Evolutionary conservation across 495 filamentous ascomycete species (phyloP).

Genomic region (Letharia columbiana): DNA sequence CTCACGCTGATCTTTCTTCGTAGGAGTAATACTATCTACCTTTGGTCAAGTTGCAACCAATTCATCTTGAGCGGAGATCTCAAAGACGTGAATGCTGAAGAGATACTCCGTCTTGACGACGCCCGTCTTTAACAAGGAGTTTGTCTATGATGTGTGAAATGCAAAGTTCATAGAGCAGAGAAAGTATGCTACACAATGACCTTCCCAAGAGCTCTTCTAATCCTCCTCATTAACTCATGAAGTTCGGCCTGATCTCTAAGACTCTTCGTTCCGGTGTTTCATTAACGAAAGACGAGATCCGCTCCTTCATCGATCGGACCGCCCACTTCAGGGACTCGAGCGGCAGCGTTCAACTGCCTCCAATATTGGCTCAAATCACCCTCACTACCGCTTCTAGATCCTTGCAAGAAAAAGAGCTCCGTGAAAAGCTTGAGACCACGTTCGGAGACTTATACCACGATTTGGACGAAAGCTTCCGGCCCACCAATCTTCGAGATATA

Average conservation of each 20-base stretch:
- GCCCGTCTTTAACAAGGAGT: slow-evolving; percentile 76
- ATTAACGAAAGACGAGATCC: slow-evolving; percentile 66
- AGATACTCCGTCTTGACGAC: slow-evolving; percentile 74
- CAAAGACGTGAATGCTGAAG: slow-evolving; percentile 72
- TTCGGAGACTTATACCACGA: slow-evolving; percentile 74
- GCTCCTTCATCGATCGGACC: slow-evolving; percentile 55
- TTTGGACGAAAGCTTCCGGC: slow-evolving; percentile 74
- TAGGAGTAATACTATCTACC: slow-evolving; percentile 64
- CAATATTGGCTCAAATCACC: slow-evolving; percentile 73
- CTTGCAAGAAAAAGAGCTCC: slow-evolving; percentile 74
- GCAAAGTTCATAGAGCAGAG: slow-evolving; percentile 76
- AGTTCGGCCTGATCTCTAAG: slow-evolving; percentile 66
- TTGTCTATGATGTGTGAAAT: slow-evolving; percentile 83
- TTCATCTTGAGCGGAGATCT: slow-evolving; percentile 82
- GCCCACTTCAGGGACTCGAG: slow-evolving; percentile 58
- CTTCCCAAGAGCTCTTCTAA: slow-evolving; percentile 6
- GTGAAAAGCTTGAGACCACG: slow-evolving; percentile 61
- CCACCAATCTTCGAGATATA: slow-evolving; percentile 75
- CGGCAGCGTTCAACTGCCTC: slow-evolving; percentile 55
- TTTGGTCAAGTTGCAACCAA: slow-evolving; percentile 74
- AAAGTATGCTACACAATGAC: slow-evolving; percentile 35
- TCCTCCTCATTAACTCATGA: slow-evolving; percentile 56
- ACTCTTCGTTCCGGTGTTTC: slow-evolving; percentile 71
- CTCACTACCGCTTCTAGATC: slow-evolving; percentile 74
- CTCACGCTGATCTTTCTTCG: slow-evolving; percentile 75